These are phyloP conservation scores for Hanseniaspora sp. DNA, from an alignment of 1,139 yeast species.

Conservation along the genomic window DNA sequence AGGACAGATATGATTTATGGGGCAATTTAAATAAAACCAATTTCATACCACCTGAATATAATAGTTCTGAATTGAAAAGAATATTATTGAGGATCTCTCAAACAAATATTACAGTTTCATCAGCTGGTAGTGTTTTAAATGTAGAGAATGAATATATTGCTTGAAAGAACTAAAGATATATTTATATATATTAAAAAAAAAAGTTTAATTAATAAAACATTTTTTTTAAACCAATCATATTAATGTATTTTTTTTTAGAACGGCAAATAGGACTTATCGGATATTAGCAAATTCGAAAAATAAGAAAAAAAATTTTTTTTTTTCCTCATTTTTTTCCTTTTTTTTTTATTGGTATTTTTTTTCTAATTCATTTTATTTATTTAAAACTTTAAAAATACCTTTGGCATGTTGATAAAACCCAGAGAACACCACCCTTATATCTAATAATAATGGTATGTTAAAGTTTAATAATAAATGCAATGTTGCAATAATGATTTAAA, in stretches of 20 bases:
- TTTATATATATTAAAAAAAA: not conserved
- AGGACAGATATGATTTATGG: not conserved
- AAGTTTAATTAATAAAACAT: too few relatives aligned
- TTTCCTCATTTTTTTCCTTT: too few relatives aligned
- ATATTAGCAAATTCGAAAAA: not conserved
- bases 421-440: not conserved
- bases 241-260: not conserved
- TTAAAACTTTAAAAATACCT: too few relatives aligned
- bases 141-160: not conserved
- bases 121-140: not conserved
- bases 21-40: not conserved
- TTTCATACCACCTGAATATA: not conserved
- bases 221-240: not conserved
- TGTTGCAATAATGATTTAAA: too few relatives aligned
- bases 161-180: not conserved
- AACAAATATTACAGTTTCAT: not conserved
- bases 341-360: too few relatives aligned
- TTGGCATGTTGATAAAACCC: not conserved
- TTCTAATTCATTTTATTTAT: too few relatives aligned
- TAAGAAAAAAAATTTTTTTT: too few relatives aligned
- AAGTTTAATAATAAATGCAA: not conserved
- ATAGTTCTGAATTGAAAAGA: not conserved
- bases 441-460: constrained; percentile 1
- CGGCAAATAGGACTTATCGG: not conserved
- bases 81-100: not conserved